These are phyloP conservation scores for Nematocida sp. DNA, from an alignment of 371 early-diverging fungal genomes.

Conservation along the genomic window DNA sequence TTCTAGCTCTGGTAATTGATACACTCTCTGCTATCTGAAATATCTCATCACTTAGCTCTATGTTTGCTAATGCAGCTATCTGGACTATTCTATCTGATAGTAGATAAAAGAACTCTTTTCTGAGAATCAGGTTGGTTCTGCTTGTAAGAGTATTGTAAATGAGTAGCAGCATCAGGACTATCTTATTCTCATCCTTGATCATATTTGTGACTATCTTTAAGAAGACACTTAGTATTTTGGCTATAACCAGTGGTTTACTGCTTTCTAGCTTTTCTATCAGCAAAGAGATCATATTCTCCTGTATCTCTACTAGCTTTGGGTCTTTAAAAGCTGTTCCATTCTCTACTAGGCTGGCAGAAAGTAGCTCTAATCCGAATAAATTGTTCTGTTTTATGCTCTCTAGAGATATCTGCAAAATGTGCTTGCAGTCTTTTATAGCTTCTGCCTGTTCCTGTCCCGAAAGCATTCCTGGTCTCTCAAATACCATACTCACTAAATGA, in stretches of 20 bases:
- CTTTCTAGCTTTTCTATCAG: not conserved
- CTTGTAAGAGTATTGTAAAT: not conserved
- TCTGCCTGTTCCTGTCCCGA: not conserved
- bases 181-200: not conserved
- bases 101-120: conserved; percentile 20
- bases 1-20: not conserved
- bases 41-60: not conserved
- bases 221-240: not conserved
- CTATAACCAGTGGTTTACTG: not conserved
- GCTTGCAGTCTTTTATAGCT: conserved; percentile 17
- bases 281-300: conserved; percentile 19
- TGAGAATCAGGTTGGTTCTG: not conserved
- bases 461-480: conserved; percentile 23
- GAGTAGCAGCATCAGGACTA: not conserved
- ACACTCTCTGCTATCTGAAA: not conserved
- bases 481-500: conserved; percentile 7
- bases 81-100: conserved; percentile 3
- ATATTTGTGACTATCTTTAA: conserved; percentile 3
- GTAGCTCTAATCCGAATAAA: conserved; percentile 27
- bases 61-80: not conserved
- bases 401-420: conserved; percentile 1
- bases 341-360: not conserved
- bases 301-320: not conserved
- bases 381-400: not conserved
- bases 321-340: not conserved